phyloP scores from a whole-genome alignment of 441 rosid species.

The Erodium trifolium region DNA sequence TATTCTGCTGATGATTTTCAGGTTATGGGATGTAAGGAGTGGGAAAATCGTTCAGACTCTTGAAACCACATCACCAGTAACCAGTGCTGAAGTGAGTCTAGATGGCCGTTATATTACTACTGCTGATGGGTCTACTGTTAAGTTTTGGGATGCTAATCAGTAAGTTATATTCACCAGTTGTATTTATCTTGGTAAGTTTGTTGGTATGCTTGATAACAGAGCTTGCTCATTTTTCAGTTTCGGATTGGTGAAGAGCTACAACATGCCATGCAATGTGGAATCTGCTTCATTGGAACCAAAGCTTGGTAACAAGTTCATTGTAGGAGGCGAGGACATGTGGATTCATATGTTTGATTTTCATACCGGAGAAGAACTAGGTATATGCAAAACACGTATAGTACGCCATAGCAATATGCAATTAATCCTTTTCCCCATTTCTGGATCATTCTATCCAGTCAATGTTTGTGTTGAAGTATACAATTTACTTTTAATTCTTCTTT shows the following conservation, averaged over 20 bases:
- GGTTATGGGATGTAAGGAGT: constrained; percentile 87
- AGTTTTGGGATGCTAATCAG: constrained; percentile 97
- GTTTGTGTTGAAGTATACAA: neutral
- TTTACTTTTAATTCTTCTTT: too few relatives aligned
- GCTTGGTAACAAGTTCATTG: constrained; percentile 67
- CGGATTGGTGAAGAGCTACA: constrained; percentile 27
- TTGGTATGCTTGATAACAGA: neutral
- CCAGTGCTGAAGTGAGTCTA: constrained; percentile 90
- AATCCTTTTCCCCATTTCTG: neutral
- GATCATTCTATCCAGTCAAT: neutral
- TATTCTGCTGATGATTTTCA: constrained; percentile 20
- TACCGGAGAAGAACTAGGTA: constrained; percentile 87
- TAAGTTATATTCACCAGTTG: constrained; percentile 29
- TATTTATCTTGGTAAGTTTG: constrained; percentile 5
- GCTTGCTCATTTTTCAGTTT: constrained; percentile 16
- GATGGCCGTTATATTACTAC: constrained; percentile 88
- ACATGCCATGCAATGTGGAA: constrained; percentile 55
- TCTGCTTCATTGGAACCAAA: constrained; percentile 93
- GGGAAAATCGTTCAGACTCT: constrained; percentile 72
- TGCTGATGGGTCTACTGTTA: constrained; percentile 78
- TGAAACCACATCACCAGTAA: constrained; percentile 76
- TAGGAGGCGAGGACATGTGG: constrained; percentile 83
- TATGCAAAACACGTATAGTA: constrained; percentile 13
- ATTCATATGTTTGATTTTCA: constrained; percentile 67
- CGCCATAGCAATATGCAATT: too few relatives aligned